phyloP scores from a whole-genome alignment of 805 yeast genomes.

The Candida endomychidarum region DNA sequence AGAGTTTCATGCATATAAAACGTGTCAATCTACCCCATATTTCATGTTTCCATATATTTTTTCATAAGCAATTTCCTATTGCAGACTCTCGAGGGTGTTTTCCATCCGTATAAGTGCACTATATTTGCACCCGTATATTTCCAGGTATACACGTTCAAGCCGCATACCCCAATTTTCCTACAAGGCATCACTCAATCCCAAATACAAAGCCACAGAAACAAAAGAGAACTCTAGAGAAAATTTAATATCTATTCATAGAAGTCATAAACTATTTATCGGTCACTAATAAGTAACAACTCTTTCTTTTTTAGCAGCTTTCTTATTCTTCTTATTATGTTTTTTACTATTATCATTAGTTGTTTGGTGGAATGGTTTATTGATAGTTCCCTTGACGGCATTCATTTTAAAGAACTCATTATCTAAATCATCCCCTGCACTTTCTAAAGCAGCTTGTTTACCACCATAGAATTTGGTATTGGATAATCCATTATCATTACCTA shows the following conservation, averaged over 20 bases:
- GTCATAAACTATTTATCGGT: no score
- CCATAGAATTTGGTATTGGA: conserved; percentile 57
- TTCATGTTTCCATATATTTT: neutral
- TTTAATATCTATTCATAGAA: no score
- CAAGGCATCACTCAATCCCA: no score
- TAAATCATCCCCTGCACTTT: conserved; percentile 76
- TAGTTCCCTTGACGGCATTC: conserved; percentile 60
- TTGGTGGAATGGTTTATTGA: conserved; percentile 74
- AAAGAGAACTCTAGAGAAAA: no score
- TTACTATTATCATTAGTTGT: conserved; percentile 36
- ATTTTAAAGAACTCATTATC: conserved; percentile 83
- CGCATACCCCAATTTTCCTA: no score
- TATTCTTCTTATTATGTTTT: conserved; percentile 76
- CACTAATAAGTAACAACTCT: conserved; percentile 25
- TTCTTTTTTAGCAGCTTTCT: conserved; percentile 55
- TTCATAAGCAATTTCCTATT: conserved; percentile 1
- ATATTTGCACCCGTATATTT: no score
- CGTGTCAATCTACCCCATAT: neutral
- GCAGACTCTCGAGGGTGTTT: neutral
- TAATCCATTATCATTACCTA: conserved; percentile 38
- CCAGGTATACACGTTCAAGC: no score
- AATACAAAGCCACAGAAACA: no score
- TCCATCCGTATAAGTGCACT: conserved; percentile 11
- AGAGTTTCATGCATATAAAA: no score
- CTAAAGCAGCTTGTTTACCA: conserved; percentile 78